phyloP scores from a whole-genome alignment of 176 grass and related monocot genomes.

The Alloteropsis semialata region DNA sequence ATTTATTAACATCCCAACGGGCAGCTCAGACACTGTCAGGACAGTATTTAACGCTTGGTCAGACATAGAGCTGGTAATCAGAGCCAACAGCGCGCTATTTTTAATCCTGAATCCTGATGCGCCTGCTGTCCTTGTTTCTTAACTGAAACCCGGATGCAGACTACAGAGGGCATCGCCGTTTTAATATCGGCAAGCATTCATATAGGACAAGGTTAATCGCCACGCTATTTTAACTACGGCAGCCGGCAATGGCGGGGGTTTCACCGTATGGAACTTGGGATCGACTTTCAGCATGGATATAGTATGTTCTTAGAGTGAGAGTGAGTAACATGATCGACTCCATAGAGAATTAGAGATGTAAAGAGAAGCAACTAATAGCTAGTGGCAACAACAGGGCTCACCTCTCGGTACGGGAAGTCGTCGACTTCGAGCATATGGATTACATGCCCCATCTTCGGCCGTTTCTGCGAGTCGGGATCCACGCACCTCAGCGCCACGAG shows the following conservation, averaged over 20 bases:
- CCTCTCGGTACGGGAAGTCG: slow-evolving; percentile 90
- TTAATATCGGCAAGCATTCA: neutral
- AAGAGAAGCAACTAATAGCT: neutral
- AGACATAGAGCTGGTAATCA: slow-evolving; percentile 28
- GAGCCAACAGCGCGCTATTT: slow-evolving; percentile 24
- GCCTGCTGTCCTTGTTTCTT: neutral
- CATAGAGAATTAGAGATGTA: neutral
- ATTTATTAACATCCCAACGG: slow-evolving; percentile 28
- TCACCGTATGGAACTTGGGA: neutral
- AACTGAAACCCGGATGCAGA: neutral
- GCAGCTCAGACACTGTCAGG: slow-evolving; percentile 22
- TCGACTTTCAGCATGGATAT: neutral
- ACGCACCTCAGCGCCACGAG: slow-evolving; percentile 87
- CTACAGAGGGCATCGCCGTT: slow-evolving; percentile 19
- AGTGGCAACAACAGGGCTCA: slow-evolving; percentile 32
- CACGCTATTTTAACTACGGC: neutral
- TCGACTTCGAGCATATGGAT: slow-evolving; percentile 99
- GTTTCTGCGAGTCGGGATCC: slow-evolving; percentile 88
- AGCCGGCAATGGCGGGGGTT: slow-evolving; percentile 2
- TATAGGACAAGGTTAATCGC: neutral
- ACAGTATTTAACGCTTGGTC: slow-evolving; percentile 27
- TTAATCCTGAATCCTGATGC: slow-evolving; percentile 29
- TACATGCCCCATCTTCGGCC: slow-evolving; percentile 96
- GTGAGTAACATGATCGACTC: slow-evolving; percentile 15
- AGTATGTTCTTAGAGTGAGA: slow-evolving; percentile 9